phyloP scores from a whole-genome alignment of 1,284 basidiomycete species.

The Inonotus hispidus region DNA sequence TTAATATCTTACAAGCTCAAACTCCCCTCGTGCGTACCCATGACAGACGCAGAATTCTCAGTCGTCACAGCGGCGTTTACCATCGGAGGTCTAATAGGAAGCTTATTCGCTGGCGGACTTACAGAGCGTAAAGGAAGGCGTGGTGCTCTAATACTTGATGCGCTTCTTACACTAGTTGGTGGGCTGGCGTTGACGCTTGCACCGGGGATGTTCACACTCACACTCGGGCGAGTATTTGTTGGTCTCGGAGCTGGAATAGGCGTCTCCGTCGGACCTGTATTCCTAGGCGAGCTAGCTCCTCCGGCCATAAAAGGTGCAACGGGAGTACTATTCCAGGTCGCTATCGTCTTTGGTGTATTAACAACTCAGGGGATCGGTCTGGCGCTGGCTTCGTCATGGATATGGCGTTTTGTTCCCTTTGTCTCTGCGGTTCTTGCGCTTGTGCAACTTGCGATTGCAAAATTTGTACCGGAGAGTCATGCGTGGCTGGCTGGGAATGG shows the following conservation, averaged over 20 bases:
- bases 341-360: conserved; percentile 82
- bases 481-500: conserved; percentile 53
- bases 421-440: conserved; percentile 57
- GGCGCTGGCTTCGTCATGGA: conserved; percentile 51
- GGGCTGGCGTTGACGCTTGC: conserved; percentile 62
- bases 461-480: conserved; percentile 61
- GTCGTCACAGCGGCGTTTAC: conserved; percentile 83
- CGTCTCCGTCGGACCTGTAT: conserved; percentile 83
- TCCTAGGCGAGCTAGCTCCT: conserved; percentile 78
- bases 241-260: conserved; percentile 82
- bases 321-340: conserved; percentile 80
- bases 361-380: conserved; percentile 67
- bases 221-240: conserved; percentile 68
- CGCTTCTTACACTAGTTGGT: conserved; percentile 54
- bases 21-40: conserved; percentile 68
- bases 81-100: conserved; percentile 81
- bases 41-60: conserved; percentile 73
- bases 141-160: conserved; percentile 56
- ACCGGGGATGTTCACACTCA: conserved; percentile 50
- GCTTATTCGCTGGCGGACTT: conserved; percentile 60
- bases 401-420: conserved; percentile 73
- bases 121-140: conserved; percentile 69
- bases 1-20: conserved; percentile 24
- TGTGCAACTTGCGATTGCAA: conserved; percentile 52
- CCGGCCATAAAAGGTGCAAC: conserved; percentile 66